These are phyloP conservation scores for Tricholoma furcatifolium DNA, from an alignment of 768 basidiomycete species.

Conservation along the genomic window DNA sequence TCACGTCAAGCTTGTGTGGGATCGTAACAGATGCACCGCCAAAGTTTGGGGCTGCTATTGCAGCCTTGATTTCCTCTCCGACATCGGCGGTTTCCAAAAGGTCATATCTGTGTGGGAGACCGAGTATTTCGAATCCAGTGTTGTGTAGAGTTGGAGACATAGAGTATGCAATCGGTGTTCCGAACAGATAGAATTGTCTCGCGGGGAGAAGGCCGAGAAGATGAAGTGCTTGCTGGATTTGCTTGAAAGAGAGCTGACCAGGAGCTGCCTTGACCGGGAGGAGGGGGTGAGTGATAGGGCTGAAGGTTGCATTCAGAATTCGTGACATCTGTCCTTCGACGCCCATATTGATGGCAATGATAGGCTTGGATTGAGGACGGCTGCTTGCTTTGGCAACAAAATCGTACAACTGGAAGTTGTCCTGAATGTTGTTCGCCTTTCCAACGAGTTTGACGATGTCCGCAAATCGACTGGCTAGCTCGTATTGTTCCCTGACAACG, in stretches of 20 bases:
- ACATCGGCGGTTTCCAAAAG: slow-evolving; percentile 74
- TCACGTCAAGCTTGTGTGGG: slow-evolving; percentile 90
- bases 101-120: slow-evolving; percentile 80
- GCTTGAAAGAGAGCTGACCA: slow-evolving; percentile 85
- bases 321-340: slow-evolving; percentile 86
- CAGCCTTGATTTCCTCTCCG: slow-evolving; percentile 60
- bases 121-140: slow-evolving; percentile 76
- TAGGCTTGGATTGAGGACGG: slow-evolving; percentile 62
- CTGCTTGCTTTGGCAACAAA: slow-evolving; percentile 57
- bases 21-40: slow-evolving; percentile 98
- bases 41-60: slow-evolving; percentile 68
- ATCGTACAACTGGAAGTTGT: slow-evolving; percentile 76
- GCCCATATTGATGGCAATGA: slow-evolving; percentile 96
- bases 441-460: slow-evolving; percentile 94
- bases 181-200: slow-evolving; percentile 82
- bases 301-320: slow-evolving; percentile 81
- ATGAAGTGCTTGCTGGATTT: slow-evolving; percentile 81
- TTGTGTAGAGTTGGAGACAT: slow-evolving; percentile 95
- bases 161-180: slow-evolving; percentile 83
- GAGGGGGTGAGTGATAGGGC: slow-evolving; percentile 86
- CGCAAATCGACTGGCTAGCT: slow-evolving; percentile 61
- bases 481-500: slow-evolving; percentile 67
- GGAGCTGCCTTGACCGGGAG: slow-evolving; percentile 89
- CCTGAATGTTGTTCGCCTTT: slow-evolving; percentile 69
- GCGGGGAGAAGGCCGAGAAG: slow-evolving; percentile 78